Evolutionary conservation across 129 eudicot species (phyloP), one percentile per base, ranked within the genome.

Genomic region (Chrysanthemum lavandulifolium): DNA sequence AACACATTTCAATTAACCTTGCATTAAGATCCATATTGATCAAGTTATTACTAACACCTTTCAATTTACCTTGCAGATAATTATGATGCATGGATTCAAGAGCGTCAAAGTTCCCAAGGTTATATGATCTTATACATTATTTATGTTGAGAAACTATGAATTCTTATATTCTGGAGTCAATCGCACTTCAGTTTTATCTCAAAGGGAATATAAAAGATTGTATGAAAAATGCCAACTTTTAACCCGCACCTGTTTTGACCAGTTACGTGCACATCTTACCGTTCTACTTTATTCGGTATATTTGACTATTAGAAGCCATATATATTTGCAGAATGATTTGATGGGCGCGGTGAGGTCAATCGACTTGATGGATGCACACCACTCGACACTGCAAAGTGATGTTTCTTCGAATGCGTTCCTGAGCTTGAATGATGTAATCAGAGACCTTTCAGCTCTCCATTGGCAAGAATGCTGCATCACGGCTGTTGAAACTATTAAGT

Each of bases 381-480:
- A 69, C 51, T 83, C 83, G 58, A 83, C 81, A 18, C 61, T 83
- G 55, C 57, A 65, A 52, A 58, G 68, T 64, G 79, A 78, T 25
- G 63, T 78, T 56, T 78, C 86, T 74, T 78, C 86, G 4, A 61
- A 67, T 25, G 86, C 83, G 1, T 75, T 75, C 51, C 43, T 83
- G 64, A 56, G 75, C 43, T 66, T 73, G 9, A 59, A 75, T 40
- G 81, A 83, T 31, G 81, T 77, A 14, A 75, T 79, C 50, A 67
- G 25, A 18, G 86, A 79, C 69, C 72, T 83, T n/a, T 74, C 67
- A 0, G 36, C 2, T 36, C 78, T 83, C 62, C 68, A 59, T 16
- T 79, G 86, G 83, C 77, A 65, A 13, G 83, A 75, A 72, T 83
- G 86, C 68, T 79, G 78, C 69, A 62, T 83, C 54, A 79, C 78